Conservation (phyloP, 768 basidiomycete genomes). For the Pleurotus platypus region DNA sequence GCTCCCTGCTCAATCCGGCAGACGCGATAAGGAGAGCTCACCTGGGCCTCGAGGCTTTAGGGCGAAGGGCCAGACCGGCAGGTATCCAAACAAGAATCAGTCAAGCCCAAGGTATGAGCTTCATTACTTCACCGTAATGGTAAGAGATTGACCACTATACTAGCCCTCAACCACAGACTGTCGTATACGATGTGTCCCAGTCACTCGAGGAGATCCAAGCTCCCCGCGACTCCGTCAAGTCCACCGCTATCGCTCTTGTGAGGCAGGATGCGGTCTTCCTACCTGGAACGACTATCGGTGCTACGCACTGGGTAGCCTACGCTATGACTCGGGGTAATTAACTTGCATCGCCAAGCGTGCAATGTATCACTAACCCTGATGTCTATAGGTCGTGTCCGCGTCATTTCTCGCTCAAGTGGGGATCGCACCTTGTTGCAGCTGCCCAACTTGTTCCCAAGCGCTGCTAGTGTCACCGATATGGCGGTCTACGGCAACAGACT, state of each 20-base stretch:
- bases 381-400: conserved; percentile 68
- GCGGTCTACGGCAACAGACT: conserved; percentile 79
- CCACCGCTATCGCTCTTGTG: conserved; percentile 87
- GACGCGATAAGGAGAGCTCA: conserved; percentile 70
- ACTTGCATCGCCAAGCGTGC: neutral
- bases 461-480: conserved; percentile 78
- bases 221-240: conserved; percentile 72
- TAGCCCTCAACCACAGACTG: conserved; percentile 63
- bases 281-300: conserved; percentile 84
- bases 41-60: conserved; percentile 52
- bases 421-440: conserved; percentile 84
- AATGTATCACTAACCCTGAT: conserved; percentile 4
- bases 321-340: conserved; percentile 79
- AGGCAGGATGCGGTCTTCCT: conserved; percentile 83
- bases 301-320: conserved; percentile 90
- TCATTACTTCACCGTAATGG: neutral
- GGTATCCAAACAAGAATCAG: conserved; percentile 41
- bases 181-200: conserved; percentile 74
- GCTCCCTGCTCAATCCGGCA: conserved; percentile 18
- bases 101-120: conserved; percentile 53
- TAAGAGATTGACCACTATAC: neutral
- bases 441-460: conserved; percentile 53
- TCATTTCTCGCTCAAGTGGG: conserved; percentile 85
- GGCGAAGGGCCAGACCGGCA: conserved; percentile 30
- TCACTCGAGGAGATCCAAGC: conserved; percentile 74